A percentile compares a stretch with the other conserved stretches of the same genome.
Conservation (phyloP, 2,329 filamentous ascomycete genomes). For the Trichoderma polysporum region DNA sequence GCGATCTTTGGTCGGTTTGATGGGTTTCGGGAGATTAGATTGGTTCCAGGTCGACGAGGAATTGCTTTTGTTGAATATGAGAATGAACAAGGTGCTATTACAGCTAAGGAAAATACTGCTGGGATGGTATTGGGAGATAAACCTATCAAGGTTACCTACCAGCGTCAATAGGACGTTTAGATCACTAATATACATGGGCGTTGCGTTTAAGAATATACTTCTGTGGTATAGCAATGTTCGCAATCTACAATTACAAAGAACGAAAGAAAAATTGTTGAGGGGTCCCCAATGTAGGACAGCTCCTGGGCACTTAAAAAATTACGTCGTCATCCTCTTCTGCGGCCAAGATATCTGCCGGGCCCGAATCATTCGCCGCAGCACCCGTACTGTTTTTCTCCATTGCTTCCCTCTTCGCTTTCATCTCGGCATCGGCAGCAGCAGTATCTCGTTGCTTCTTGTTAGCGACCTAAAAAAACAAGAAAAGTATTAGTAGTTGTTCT, state of each 20-base stretch:
- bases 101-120: slow-evolving; percentile 88
- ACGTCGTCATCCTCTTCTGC: slow-evolving; percentile 80
- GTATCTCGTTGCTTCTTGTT: slow-evolving; percentile 79
- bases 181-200: neutral
- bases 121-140: slow-evolving; percentile 77
- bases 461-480: slow-evolving; percentile 54
- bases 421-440: slow-evolving; percentile 69
- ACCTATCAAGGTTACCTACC: slow-evolving; percentile 92
- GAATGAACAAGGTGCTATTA: slow-evolving; percentile 82
- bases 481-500: neutral
- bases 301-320: slow-evolving; percentile 65
- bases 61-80: slow-evolving; percentile 98
- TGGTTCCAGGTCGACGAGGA: slow-evolving; percentile 80
- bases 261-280: slow-evolving; percentile 10
- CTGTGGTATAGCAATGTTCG: neutral
- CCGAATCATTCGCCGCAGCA: slow-evolving; percentile 38
- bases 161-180: slow-evolving; percentile 65
- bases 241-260: slow-evolving; percentile 6
- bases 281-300: neutral
- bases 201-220: neutral
- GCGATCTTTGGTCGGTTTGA: slow-evolving; percentile 85
- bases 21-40: slow-evolving; percentile 87
- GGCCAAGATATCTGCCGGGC: slow-evolving; percentile 65
- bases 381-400: slow-evolving; percentile 38
- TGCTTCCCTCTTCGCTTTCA: slow-evolving; percentile 68